These are phyloP conservation scores for Tieghemostelium lacteum DNA, from an alignment of 78 protist species.

Conservation along the genomic window DNA sequence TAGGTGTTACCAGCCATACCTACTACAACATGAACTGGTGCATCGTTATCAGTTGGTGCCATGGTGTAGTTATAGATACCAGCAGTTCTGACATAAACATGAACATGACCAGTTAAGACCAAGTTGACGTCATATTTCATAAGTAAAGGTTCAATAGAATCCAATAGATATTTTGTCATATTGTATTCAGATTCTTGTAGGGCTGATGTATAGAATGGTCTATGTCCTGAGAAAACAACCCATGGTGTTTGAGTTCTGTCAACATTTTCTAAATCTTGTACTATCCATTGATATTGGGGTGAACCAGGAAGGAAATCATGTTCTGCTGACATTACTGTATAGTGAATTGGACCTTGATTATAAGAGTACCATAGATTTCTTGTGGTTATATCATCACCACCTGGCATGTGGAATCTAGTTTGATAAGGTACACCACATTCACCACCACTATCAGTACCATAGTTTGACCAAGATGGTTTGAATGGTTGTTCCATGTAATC, in stretches of 20 bases:
- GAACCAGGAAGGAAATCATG: conserved; percentile 69
- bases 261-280: conserved; percentile 47
- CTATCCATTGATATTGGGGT: conserved; percentile 56
- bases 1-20: conserved; percentile 74
- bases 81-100: conserved; percentile 53
- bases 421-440: conserved; percentile 84
- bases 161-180: neutral
- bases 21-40: conserved; percentile 76
- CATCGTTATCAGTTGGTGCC: conserved; percentile 53
- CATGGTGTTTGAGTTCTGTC: conserved; percentile 77
- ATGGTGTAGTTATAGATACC: conserved; percentile 28
- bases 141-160: conserved; percentile 51
- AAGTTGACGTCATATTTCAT: conserved; percentile 65
- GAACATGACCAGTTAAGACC: conserved; percentile 73
- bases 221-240: conserved; percentile 79
- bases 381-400: conserved; percentile 22
- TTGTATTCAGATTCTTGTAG: conserved; percentile 17
- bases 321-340: conserved; percentile 76
- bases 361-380: conserved; percentile 79
- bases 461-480: conserved; percentile 66
- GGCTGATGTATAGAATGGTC: conserved; percentile 59
- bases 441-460: conserved; percentile 81
- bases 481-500: conserved; percentile 75
- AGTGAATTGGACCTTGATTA: conserved; percentile 79
- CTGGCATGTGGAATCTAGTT: conserved; percentile 63